Base-by-base conservation (phyloP, 148 eudicot genomes). In the Rhododendron vialii region DNA sequence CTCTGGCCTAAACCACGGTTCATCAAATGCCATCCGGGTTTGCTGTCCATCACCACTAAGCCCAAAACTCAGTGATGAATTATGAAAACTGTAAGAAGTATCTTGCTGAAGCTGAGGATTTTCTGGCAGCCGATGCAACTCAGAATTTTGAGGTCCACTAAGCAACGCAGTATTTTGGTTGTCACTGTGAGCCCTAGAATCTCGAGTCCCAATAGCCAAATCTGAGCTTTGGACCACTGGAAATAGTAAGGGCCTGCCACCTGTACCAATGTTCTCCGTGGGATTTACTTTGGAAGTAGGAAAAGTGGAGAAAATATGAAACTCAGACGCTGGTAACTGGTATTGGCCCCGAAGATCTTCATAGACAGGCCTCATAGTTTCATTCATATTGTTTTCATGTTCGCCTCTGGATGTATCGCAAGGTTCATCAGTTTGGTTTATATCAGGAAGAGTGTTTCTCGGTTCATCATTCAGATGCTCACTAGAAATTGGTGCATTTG, bases 41-140 rank as follows among this genome's bases (percentile, higher is more conserved):
- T 82, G 91, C 38, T 79, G 93, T 30, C 87, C 89, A 38, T 87
- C 91, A 84, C 47, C 85, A 57, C 84, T 69, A 47, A 82, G 86
- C 36, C 80, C 92, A 90, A 83, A 92, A 76, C 89, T 91, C 47
- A 90, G 73, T 36, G 93, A 63, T 24, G 90, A 82, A 87, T 86
- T 83, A 51, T 90, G 91, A 59, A 87, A 89, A 82, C 79, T 77
- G 84, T 85, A 87, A 38, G 88, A 78, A 61, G 84, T 88, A 74
- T 78, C 90, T 41, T 90, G 92, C 67, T 88, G 92, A 71, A 93
- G 73, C 22, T 86, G 84, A 67, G 92, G 24, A 84, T 91, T 86
- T 41, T 82, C 90, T 15, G 83, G 59, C 80, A 12, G 38, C 30
- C 22, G 82, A 80, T 84, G 4, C 82, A 88, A 78, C 9, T 22